Evolutionary conservation across 352 stramenopile species (phyloP).

Genomic region (Pythium apleroticum): DNA sequence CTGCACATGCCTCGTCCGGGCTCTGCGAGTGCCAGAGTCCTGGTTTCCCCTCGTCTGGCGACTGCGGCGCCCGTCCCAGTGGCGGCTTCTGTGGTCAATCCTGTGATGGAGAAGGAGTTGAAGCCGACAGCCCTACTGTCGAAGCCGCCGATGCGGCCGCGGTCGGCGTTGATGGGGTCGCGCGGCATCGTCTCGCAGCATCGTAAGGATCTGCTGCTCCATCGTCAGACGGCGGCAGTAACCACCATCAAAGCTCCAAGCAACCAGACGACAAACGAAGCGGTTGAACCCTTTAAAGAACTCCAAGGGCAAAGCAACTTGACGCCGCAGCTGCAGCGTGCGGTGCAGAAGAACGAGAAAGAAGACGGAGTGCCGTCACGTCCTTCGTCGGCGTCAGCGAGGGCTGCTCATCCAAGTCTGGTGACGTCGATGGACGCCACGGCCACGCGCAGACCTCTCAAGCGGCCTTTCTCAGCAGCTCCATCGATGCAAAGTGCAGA

Average conservation of each 20-base stretch:
- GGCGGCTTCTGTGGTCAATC: background rate
- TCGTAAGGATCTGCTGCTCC: constrained; percentile 10
- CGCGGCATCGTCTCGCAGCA: constrained; percentile 16
- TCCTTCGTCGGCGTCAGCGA: background rate
- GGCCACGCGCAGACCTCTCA: constrained; percentile 3
- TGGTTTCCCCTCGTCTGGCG: background rate
- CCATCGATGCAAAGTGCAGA: background rate
- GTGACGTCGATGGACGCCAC: background rate
- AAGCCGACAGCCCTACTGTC: constrained; percentile 20
- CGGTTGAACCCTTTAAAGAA: background rate
- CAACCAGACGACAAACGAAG: constrained; percentile 1
- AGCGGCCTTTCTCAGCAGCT: constrained; percentile 22
- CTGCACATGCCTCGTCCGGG: constrained; percentile 47
- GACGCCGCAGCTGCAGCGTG: constrained; percentile 10
- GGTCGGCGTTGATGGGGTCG: constrained; percentile 15
- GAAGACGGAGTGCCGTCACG: background rate
- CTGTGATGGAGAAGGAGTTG: background rate
- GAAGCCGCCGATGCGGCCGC: constrained; percentile 24
- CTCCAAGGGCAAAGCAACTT: background rate
- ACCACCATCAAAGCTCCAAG: background rate
- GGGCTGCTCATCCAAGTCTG: background rate
- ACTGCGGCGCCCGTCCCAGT: background rate
- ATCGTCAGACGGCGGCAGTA: background rate
- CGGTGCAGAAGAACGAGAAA: background rate
- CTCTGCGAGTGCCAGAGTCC: constrained; percentile 12